phyloP scores from a whole-genome alignment of 2,329 filamentous ascomycete species.

The Xylariomycetidae sp. region DNA sequence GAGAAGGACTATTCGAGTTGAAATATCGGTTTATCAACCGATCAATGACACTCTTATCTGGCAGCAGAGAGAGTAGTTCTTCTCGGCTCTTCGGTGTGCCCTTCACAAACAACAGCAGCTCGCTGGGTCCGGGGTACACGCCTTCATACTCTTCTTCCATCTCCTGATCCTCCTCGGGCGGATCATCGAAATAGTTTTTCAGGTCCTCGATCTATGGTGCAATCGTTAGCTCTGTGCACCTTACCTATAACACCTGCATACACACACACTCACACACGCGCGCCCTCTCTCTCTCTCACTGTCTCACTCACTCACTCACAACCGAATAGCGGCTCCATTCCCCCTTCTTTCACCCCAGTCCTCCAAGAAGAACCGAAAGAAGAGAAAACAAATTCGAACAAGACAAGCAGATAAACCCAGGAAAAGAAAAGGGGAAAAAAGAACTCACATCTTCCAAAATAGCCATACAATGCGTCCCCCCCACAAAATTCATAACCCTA shows the following conservation, averaged over 20 bases:
- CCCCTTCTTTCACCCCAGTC: too few relatives aligned
- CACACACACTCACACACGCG: too few relatives aligned
- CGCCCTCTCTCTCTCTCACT: too few relatives aligned
- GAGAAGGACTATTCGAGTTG: constrained; percentile 46
- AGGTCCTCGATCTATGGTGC: constrained; percentile 50
- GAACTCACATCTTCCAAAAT: constrained; percentile 53
- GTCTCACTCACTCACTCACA: too few relatives aligned
- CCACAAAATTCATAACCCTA: constrained; percentile 47
- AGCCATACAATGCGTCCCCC: constrained; percentile 56
- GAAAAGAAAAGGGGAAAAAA: not conserved
- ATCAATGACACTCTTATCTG: constrained; percentile 42
- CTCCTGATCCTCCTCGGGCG: constrained; percentile 30
- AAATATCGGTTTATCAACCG: constrained; percentile 50
- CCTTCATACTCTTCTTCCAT: constrained; percentile 25
- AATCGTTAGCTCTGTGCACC: constrained; percentile 11
- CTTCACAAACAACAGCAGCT: constrained; percentile 39
- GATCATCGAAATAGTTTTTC: constrained; percentile 52
- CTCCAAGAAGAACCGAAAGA: too few relatives aligned
- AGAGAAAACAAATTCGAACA: too few relatives aligned
- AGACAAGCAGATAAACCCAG: too few relatives aligned
- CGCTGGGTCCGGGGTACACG: constrained; percentile 30
- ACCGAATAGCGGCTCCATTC: too few relatives aligned
- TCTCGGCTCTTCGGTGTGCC: constrained; percentile 35
- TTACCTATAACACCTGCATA: too few relatives aligned
- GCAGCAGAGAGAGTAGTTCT: constrained; percentile 44